A percentile compares a stretch with the other conserved stretches of the same genome.
These are phyloP conservation scores for Penicillium sumatraense DNA, from an alignment of 2,329 filamentous ascomycete genomes.

Conservation along the genomic window DNA sequence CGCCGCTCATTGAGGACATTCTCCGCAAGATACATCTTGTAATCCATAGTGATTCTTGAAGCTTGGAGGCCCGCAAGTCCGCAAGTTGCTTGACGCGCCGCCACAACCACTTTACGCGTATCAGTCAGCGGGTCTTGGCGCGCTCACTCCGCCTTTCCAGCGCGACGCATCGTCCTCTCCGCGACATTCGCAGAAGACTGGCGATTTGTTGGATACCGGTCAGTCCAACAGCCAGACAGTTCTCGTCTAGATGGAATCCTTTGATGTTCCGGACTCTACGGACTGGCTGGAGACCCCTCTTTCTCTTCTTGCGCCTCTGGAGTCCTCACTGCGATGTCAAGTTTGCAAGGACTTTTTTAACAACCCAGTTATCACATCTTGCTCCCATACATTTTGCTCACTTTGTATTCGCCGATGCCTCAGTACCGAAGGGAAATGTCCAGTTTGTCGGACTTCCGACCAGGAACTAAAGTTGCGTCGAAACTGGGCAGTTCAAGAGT, in stretches of 20 bases:
- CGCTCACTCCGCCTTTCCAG: slow-evolving; percentile 15
- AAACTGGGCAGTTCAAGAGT: slow-evolving; percentile 84
- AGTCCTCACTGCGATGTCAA: slow-evolving; percentile 87
- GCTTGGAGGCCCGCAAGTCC: slow-evolving; percentile 13
- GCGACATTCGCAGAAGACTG: no score
- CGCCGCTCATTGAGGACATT: slow-evolving; percentile 76
- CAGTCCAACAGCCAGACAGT: background rate
- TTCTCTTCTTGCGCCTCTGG: slow-evolving; percentile 58
- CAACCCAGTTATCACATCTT: slow-evolving; percentile 93
- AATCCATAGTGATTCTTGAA: slow-evolving; percentile 54
- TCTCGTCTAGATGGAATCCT: slow-evolving; percentile 37
- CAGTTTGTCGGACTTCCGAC: slow-evolving; percentile 76
- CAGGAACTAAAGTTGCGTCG: slow-evolving; percentile 83
- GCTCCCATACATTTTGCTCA: slow-evolving; percentile 95
- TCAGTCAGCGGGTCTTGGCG: slow-evolving; percentile 48
- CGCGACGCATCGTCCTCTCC: slow-evolving; percentile 11
- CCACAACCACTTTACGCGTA: slow-evolving; percentile 47
- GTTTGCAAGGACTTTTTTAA: slow-evolving; percentile 98
- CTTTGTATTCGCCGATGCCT: slow-evolving; percentile 89
- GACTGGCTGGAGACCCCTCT: slow-evolving; percentile 56
- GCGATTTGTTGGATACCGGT: no score
- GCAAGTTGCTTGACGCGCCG: slow-evolving; percentile 36
- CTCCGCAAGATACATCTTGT: slow-evolving; percentile 74
- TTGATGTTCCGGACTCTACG: slow-evolving; percentile 50
- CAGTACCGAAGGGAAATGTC: slow-evolving; percentile 82